A percentile compares a stretch with the other conserved stretches of the same genome.
Evolutionary conservation across 805 yeast genomes (phyloP).

Genomic region (Metschnikowia vanudenii): DNA sequence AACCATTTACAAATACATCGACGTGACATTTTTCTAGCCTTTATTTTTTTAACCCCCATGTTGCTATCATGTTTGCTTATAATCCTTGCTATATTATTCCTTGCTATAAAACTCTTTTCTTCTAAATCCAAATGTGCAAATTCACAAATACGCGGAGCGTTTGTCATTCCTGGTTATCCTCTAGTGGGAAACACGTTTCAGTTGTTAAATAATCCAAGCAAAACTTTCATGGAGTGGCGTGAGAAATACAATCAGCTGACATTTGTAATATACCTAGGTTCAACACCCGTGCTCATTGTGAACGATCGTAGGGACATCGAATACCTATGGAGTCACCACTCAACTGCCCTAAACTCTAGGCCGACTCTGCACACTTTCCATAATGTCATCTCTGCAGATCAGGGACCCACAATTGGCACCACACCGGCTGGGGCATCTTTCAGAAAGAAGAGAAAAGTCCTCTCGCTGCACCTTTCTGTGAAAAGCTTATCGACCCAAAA

Average conservation of each 20-base stretch:
- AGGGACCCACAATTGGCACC: conserved; percentile 63
- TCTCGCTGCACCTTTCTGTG: conserved; percentile 45
- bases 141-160: conserved; percentile 34
- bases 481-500: conserved; percentile 27
- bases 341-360: conserved; percentile 60
- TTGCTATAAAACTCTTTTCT: neutral
- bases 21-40: neutral
- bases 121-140: neutral
- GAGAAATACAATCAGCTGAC: conserved; percentile 41
- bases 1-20: no score
- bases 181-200: conserved; percentile 51
- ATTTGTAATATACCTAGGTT: conserved; percentile 65
- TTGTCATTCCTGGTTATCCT: conserved; percentile 48
- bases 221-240: conserved; percentile 46
- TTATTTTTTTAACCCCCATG: neutral
- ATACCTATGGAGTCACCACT: conserved; percentile 48
- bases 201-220: conserved; percentile 49
- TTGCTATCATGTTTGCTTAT: conserved; percentile 8
- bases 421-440: conserved; percentile 56
- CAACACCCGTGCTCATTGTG: conserved; percentile 57
- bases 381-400: conserved; percentile 51
- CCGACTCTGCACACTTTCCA: conserved; percentile 71
- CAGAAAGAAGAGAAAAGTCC: conserved; percentile 46
- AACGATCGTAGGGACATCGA: conserved; percentile 57
- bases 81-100: neutral